Percentiles rank a stretch among this genome's conserved stretches.
These are phyloP conservation scores for Alternaria triticina DNA, from an alignment of 2,329 filamentous ascomycete genomes.

Conservation along the genomic window DNA sequence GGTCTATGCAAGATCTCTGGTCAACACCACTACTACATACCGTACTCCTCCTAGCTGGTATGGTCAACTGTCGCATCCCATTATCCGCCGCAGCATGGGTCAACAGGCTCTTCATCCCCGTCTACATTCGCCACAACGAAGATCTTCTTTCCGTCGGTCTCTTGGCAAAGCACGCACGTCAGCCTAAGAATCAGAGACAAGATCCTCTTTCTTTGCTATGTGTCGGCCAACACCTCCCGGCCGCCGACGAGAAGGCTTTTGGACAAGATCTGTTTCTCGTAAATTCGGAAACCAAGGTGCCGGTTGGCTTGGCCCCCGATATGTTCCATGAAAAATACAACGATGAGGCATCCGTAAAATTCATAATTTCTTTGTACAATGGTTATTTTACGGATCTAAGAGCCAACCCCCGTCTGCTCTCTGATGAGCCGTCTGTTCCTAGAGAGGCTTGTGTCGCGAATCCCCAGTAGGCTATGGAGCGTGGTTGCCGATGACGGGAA, in stretches of 20 bases:
- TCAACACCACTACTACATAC: not conserved
- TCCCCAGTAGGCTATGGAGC: not conserved
- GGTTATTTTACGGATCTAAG: not conserved
- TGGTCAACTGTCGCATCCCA: not conserved
- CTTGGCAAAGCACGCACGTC: not conserved
- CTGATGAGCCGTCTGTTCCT: not conserved
- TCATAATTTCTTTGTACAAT: not conserved
- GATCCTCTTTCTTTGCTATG: accelerated
- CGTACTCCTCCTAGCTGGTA: not conserved
- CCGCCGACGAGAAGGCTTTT: not conserved
- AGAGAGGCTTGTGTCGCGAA: not conserved
- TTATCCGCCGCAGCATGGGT: not conserved
- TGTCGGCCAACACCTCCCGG: not conserved
- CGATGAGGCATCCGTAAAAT: not conserved
- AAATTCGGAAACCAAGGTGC: not conserved
- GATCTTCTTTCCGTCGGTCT: not conserved
- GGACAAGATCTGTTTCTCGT: not conserved
- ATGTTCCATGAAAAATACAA: not conserved
- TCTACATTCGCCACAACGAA: not conserved
- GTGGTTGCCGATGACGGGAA: not conserved
- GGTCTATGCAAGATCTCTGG: not conserved
- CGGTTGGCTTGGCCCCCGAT: not conserved
- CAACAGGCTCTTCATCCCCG: not conserved
- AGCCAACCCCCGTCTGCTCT: not conserved
- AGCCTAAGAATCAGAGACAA: not conserved